Evolutionary conservation across 1,284 basidiomycete species (phyloP).

Genomic region (Sphagnurus paluster): DNA sequence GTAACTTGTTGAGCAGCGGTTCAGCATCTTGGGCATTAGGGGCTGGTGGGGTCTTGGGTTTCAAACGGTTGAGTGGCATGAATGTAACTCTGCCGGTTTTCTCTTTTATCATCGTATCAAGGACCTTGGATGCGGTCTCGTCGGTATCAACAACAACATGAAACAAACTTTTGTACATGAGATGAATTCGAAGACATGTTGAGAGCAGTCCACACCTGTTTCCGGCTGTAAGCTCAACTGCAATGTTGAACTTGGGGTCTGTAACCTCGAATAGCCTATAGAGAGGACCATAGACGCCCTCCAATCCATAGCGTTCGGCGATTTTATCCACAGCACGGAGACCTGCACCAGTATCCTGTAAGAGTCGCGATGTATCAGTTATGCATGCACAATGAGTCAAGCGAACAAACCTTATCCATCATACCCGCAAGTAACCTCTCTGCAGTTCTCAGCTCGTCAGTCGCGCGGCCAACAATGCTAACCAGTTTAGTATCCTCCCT

Average conservation of each 20-base stretch:
- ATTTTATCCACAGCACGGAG: conserved; percentile 85
- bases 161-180: conserved; percentile 68
- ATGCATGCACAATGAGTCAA: conserved; percentile 1
- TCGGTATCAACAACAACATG: conserved; percentile 98
- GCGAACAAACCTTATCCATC: conserved; percentile 83
- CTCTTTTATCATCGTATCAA: conserved; percentile 92
- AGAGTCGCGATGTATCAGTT: not conserved
- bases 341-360: conserved; percentile 86
- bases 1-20: conserved; percentile 83
- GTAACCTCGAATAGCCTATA: conserved; percentile 93
- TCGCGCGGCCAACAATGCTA: conserved; percentile 74
- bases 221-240: conserved; percentile 93
- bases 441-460: conserved; percentile 77
- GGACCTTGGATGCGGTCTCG: conserved; percentile 83
- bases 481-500: conserved; percentile 90
- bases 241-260: conserved; percentile 88
- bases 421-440: conserved; percentile 83
- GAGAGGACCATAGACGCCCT: conserved; percentile 89
- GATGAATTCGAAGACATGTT: not conserved
- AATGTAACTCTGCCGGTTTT: conserved; percentile 95
- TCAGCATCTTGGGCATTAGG: conserved; percentile 89
- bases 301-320: conserved; percentile 68
- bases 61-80: conserved; percentile 97
- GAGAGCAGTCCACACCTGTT: conserved; percentile 63
- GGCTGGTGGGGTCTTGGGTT: conserved; percentile 64